Base-by-base conservation (phyloP, 352 stramenopile species). In the Globisporangium acanthophoron region DNA sequence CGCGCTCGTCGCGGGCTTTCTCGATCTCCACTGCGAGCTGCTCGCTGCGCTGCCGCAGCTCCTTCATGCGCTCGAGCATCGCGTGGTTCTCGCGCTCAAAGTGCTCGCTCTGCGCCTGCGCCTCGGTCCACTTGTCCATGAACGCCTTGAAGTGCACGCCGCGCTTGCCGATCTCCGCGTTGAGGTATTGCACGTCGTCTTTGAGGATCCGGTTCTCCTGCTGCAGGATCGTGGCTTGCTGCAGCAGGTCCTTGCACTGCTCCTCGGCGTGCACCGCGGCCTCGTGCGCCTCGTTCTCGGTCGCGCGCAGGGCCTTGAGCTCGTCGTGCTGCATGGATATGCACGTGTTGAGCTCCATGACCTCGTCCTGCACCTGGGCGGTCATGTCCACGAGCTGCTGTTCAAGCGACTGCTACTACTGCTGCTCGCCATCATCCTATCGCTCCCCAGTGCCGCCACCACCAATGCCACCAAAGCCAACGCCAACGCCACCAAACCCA, bases 261-360 rank as follows among this genome's bases (percentile, higher is more conserved):
- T 78, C 66, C 45, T 92, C 82, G 11, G 68, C 70, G 33, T 80
- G 58, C 21, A 74, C 56, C 0, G 78, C 57, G 3, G 78, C 64
- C 37, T 74, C 61, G 2, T 68, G 66, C 3, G 74, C 62, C 51
- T 88, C 73, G 21, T 62, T 53, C 27, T 71, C 65, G 18, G 54
- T 70, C 0, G 75, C 61, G 13, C 76, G 77, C 24, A 91, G 61
- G 16, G 73, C 72, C 45, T 74, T 69, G 20, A 88, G 56, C 62
- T 91, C 81, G 54, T 91, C 81, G 48, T 88, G 73, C 57, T 88
- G 76, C 82, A 90, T 92, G 21, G 82, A 88, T 40, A 89, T 75
- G 33, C 73, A 85, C 0, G 82, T 79, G 39, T 87, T 85, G 7
- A 90, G 67, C 56, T 92, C 79, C 65, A 86, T 71, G 39, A 89